phyloP scores from a whole-genome alignment of 371 early-diverging fungal species.

The Mortierella sp. region DNA sequence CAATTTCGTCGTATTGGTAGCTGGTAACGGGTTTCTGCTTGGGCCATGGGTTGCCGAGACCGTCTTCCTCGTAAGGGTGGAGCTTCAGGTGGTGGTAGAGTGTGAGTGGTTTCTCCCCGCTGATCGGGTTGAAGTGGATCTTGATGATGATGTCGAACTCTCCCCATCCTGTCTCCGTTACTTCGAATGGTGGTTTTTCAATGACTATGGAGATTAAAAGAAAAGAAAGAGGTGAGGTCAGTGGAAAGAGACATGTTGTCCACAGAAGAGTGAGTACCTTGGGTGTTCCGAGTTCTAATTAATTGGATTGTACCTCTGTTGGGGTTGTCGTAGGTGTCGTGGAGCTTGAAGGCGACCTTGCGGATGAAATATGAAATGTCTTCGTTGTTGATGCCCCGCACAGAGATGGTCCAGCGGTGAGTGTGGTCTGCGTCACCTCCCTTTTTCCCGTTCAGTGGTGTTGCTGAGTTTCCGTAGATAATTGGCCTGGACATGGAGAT shows the following conservation, averaged over 20 bases:
- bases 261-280: not conserved
- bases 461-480: conserved; percentile 83
- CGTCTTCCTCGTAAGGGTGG: conserved; percentile 82
- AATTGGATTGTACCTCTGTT: conserved; percentile 70
- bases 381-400: conserved; percentile 88
- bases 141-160: conserved; percentile 98
- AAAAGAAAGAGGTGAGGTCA: not conserved
- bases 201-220: conserved; percentile 61
- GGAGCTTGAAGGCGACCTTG: conserved; percentile 95
- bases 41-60: conserved; percentile 74
- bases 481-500: conserved; percentile 78
- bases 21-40: conserved; percentile 83
- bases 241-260: too few species aligned
- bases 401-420: conserved; percentile 89
- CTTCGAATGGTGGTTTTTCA: conserved; percentile 92
- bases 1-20: conserved; percentile 86
- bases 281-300: not conserved
- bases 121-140: conserved; percentile 81
- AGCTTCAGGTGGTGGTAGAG: conserved; percentile 88
- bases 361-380: conserved; percentile 89
- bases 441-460: conserved; percentile 74
- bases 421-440: conserved; percentile 81
- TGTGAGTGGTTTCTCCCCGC: conserved; percentile 86
- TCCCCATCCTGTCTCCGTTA: conserved; percentile 98
- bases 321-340: conserved; percentile 95